Conservation (phyloP, 2,329 filamentous ascomycete species). For the Zarea fungicola region DNA sequence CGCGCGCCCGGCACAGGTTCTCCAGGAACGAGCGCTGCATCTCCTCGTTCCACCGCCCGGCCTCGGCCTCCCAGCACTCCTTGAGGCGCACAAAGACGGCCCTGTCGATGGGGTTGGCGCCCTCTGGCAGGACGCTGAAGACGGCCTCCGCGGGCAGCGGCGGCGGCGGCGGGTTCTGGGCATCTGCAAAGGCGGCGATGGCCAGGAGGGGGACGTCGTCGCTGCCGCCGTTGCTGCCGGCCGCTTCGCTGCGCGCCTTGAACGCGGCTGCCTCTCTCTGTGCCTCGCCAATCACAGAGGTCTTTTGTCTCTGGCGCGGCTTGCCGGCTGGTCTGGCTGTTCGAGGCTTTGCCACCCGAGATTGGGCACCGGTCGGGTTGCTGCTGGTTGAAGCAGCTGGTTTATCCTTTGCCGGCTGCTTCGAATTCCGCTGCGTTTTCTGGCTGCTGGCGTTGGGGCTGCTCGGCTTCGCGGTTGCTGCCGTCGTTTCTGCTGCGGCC, state of each 20-base stretch:
- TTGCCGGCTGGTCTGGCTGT: no score
- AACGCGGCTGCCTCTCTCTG: background rate
- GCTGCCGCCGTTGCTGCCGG: background rate
- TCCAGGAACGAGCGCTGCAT: background rate
- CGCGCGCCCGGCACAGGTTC: background rate
- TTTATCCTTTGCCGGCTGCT: no score
- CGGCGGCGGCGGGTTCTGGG: background rate
- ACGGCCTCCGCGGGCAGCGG: background rate
- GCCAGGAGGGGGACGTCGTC: background rate
- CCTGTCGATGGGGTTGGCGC: conserved; percentile 4
- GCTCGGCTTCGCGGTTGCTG: no score
- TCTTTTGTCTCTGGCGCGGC: no score
- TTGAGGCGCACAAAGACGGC: conserved; percentile 1
- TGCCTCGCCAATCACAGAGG: background rate
- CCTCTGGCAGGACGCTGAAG: background rate
- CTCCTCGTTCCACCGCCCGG: background rate
- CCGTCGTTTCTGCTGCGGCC: no score
- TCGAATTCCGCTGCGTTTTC: no score
- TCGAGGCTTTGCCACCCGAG: no score
- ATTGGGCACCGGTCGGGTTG: no score
- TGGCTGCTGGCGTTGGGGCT: no score
- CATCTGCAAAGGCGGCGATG: no score
- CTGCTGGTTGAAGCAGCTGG: no score
- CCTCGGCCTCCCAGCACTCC: conserved; percentile 6
- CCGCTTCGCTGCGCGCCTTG: background rate